Conservation (phyloP, 148 eudicot genomes). For the Drosera capensis region DNA sequence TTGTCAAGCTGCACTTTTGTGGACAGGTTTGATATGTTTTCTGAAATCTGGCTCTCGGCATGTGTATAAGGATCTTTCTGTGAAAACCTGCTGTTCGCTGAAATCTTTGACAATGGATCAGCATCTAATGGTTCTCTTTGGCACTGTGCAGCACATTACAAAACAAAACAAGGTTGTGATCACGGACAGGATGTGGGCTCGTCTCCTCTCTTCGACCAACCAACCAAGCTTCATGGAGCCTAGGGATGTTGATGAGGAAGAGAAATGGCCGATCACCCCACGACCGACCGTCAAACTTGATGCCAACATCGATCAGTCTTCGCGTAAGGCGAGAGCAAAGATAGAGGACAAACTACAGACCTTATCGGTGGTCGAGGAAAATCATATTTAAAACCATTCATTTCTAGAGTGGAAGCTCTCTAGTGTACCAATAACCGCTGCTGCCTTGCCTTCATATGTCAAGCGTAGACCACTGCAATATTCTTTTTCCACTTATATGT, state of each 20-base stretch:
- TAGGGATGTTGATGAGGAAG: neutral
- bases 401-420: too few relatives aligned
- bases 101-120: neutral
- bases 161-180: slow-evolving; percentile 25
- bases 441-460: too few relatives aligned
- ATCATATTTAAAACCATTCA: too few relatives aligned
- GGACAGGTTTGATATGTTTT: neutral
- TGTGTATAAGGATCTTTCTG: neutral
- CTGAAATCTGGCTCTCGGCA: neutral
- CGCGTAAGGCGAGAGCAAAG: neutral
- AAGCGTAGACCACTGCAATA: too few relatives aligned
- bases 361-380: too few relatives aligned
- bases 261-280: neutral
- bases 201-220: slow-evolving; percentile 46
- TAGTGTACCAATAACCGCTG: too few relatives aligned
- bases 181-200: slow-evolving; percentile 61
- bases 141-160: slow-evolving; percentile 10
- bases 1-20: neutral
- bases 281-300: neutral
- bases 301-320: neutral
- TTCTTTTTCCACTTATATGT: too few relatives aligned
- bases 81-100: neutral
- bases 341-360: neutral
- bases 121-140: neutral
- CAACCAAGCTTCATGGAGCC: slow-evolving; percentile 34